Evolutionary conservation across 2,329 filamentous ascomycete species (phyloP).

Genomic region (Colletotrichum graminicola): DNA sequence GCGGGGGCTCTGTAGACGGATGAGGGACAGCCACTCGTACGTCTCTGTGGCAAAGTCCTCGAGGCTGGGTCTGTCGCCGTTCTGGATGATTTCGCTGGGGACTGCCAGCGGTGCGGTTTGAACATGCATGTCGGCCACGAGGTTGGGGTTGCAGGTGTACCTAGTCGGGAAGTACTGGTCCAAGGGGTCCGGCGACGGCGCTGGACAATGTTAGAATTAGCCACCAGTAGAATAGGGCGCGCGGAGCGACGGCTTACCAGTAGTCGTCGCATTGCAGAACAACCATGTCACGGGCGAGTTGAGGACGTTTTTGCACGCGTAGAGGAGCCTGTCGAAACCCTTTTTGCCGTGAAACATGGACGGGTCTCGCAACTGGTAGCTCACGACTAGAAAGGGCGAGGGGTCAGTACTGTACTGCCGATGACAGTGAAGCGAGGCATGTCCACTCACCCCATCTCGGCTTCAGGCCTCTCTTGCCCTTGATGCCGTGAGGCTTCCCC

Average conservation of each 20-base stretch:
- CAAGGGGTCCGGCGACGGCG: slow-evolving; percentile 63
- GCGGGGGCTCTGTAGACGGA: slow-evolving; percentile 74
- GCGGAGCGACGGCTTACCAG: slow-evolving; percentile 51
- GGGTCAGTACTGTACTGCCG: slow-evolving; percentile 46
- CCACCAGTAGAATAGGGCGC: slow-evolving; percentile 29
- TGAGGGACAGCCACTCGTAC: slow-evolving; percentile 82
- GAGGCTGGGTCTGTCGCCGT: slow-evolving; percentile 61
- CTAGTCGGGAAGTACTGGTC: slow-evolving; percentile 57
- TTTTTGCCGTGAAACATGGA: slow-evolving; percentile 88
- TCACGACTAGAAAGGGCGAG: slow-evolving; percentile 69
- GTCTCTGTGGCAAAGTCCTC: slow-evolving; percentile 73
- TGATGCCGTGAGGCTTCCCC: slow-evolving; percentile 74
- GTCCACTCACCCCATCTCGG: slow-evolving; percentile 76
- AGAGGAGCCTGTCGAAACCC: slow-evolving; percentile 81
- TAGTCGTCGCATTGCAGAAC: slow-evolving; percentile 72
- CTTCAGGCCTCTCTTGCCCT: slow-evolving; percentile 70
- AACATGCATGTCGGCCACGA: slow-evolving; percentile 47
- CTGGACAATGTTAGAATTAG: slow-evolving; percentile 51
- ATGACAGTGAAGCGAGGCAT: background rate
- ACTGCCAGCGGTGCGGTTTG: slow-evolving; percentile 50
- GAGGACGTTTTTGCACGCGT: slow-evolving; percentile 84
- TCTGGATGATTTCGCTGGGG: slow-evolving; percentile 47
- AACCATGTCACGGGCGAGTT: slow-evolving; percentile 79
- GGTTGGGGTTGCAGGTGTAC: slow-evolving; percentile 53
- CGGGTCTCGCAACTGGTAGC: slow-evolving; percentile 78